Evolutionary conservation across 768 basidiomycete species (phyloP).

Genomic region (Russula sp.): DNA sequence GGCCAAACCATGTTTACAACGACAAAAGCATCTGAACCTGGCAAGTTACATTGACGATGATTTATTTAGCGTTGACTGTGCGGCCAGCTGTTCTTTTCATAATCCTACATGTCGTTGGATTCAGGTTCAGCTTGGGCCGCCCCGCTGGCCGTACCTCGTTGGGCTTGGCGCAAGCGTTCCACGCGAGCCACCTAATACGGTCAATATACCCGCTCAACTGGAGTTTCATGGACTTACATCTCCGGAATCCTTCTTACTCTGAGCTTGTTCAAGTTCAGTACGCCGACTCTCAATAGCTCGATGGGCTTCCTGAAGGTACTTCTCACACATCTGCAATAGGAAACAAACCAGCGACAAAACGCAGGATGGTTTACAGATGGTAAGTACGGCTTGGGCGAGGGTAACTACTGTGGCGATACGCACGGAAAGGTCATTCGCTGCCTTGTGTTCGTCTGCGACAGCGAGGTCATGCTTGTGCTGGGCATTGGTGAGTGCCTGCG

Average conservation of each 20-base stretch:
- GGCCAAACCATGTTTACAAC: neutral
- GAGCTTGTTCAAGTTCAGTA: conserved; percentile 32
- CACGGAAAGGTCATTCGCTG: conserved; percentile 48
- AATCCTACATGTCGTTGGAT: neutral
- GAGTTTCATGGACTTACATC: conserved; percentile 31
- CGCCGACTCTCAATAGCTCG: conserved; percentile 33
- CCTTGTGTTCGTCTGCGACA: conserved; percentile 42
- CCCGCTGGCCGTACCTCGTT: neutral
- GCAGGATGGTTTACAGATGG: neutral
- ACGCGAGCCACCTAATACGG: conserved; percentile 4
- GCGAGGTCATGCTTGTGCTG: conserved; percentile 52
- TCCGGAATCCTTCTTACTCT: conserved; percentile 35
- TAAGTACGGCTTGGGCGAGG: neutral
- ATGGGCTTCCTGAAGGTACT: conserved; percentile 33
- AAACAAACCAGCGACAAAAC: neutral
- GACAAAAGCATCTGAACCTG: neutral
- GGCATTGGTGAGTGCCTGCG: conserved; percentile 52
- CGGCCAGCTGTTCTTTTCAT: neutral
- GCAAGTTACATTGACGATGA: neutral
- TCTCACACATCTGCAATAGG: conserved; percentile 33
- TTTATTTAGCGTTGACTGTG: too few relatives aligned
- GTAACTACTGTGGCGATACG: conserved; percentile 13
- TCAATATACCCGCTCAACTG: neutral
- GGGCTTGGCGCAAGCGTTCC: conserved; percentile 7
- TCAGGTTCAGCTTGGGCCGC: neutral